Percentiles rank a stretch among this genome's conserved stretches.
phyloP scores from a whole-genome alignment of 208 protist genomes.

The Leishmania turanica region DNA sequence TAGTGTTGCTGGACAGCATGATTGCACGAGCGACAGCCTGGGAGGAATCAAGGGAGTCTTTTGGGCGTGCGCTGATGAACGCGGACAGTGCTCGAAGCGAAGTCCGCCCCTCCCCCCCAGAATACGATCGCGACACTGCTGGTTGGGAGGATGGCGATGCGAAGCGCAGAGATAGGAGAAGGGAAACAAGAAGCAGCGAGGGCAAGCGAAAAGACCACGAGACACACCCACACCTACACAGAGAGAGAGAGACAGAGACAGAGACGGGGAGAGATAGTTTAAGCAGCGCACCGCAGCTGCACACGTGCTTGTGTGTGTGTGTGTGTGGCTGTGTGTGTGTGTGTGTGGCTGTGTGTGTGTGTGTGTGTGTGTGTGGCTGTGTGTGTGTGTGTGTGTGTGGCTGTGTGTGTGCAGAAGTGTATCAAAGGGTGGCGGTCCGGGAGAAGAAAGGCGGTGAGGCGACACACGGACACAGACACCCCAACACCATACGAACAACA shows the following conservation, averaged over 20 bases:
- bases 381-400: background rate
- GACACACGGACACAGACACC: background rate
- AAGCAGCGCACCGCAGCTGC: background rate
- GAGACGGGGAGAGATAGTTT: background rate
- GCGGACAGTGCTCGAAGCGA: background rate
- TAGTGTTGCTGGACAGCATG: constrained; percentile 26
- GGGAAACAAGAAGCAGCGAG: background rate
- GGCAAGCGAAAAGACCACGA: background rate
- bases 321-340: background rate
- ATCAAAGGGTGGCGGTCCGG: background rate
- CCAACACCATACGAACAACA: no score
- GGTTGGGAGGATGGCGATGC: background rate
- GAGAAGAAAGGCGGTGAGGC: background rate
- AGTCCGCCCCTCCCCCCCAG: background rate
- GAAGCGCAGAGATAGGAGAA: background rate
- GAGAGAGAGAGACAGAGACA: no score
- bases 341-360: background rate
- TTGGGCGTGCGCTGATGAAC: background rate
- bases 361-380: background rate
- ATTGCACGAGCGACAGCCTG: background rate
- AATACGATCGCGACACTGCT: background rate
- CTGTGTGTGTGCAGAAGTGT: background rate
- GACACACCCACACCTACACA: no score
- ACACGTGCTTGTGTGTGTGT: background rate
- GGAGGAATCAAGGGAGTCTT: background rate